Percentiles rank a stretch among this genome's conserved stretches.
phyloP scores from a whole-genome alignment of 768 basidiomycete species.

The Tricholoma bakamatsutake region DNA sequence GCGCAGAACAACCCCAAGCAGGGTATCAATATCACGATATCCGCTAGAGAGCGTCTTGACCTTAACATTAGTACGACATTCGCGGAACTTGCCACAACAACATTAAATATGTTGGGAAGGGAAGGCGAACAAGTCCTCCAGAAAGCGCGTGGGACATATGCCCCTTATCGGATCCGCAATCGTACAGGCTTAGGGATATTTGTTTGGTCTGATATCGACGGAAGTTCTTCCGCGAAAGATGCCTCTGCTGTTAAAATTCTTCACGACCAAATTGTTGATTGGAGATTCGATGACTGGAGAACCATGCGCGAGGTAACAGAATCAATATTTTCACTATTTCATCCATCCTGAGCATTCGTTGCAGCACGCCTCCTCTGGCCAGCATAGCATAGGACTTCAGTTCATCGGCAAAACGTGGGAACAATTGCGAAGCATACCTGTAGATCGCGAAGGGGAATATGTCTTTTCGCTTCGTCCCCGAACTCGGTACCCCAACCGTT shows the following conservation, averaged over 20 bases:
- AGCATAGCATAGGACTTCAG: conserved; percentile 84
- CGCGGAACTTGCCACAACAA: conserved; percentile 76
- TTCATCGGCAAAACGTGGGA: conserved; percentile 89
- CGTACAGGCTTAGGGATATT: conserved; percentile 82
- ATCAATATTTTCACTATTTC: background rate
- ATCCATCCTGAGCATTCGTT: conserved; percentile 3
- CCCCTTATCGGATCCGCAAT: conserved; percentile 91
- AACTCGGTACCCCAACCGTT: conserved; percentile 65
- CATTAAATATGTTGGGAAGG: conserved; percentile 64
- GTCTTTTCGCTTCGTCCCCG: conserved; percentile 81
- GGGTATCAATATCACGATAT: conserved; percentile 54
- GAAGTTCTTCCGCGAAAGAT: conserved; percentile 40
- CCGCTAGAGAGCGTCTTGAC: conserved; percentile 80
- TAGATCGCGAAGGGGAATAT: conserved; percentile 91
- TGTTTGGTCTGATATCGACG: conserved; percentile 80
- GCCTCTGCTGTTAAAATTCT: conserved; percentile 53
- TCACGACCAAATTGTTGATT: conserved; percentile 77
- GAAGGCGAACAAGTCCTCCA: conserved; percentile 69
- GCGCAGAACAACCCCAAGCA: conserved; percentile 43
- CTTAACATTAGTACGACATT: conserved; percentile 89
- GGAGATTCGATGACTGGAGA: conserved; percentile 97
- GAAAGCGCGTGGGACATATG: conserved; percentile 80
- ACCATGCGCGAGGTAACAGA: conserved; percentile 79
- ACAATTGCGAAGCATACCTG: conserved; percentile 78
- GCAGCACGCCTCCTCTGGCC: conserved; percentile 62